Conservation (phyloP, 805 yeast genomes). For the Saccharomycopsis sp. region DNA sequence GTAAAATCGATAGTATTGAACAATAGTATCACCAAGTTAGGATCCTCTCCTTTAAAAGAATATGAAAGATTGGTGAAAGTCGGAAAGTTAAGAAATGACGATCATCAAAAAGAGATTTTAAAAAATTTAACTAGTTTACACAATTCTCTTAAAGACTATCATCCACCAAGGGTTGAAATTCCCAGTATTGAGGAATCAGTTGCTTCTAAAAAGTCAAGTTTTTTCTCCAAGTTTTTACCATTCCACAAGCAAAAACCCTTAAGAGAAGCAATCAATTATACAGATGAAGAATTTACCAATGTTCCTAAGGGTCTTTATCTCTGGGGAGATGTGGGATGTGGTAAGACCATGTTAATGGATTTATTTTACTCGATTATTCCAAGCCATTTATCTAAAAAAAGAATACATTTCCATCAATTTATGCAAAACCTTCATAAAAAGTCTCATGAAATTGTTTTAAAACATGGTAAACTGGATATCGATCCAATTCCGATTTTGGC, state of each 20-base stretch:
- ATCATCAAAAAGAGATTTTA: conserved; percentile 69
- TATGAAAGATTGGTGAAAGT: conserved; percentile 38
- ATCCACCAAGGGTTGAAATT: conserved; percentile 47
- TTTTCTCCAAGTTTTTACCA: conserved; percentile 24
- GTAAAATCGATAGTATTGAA: conserved; percentile 19
- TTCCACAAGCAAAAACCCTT: conserved; percentile 9
- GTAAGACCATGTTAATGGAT: conserved; percentile 98
- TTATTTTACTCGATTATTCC: conserved; percentile 84
- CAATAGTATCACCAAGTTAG: no score
- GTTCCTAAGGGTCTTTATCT: conserved; percentile 81
- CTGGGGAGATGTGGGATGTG: conserved; percentile 98
- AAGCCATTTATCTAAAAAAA: conserved; percentile 54
- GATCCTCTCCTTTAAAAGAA: conserved; percentile 40
- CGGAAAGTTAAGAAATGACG: conserved; percentile 57
- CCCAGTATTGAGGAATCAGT: conserved; percentile 32
- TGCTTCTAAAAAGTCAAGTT: not conserved
- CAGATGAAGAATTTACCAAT: conserved; percentile 19
- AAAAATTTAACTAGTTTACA: conserved; percentile 52
- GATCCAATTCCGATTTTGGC: conserved; percentile 83
- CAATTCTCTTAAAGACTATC: conserved; percentile 39
- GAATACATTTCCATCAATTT: conserved; percentile 93
- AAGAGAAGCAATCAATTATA: conserved; percentile 11
- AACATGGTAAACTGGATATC: conserved; percentile 50
- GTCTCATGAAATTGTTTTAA: conserved; percentile 59
- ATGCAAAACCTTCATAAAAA: conserved; percentile 86